These are phyloP conservation scores for Rhizophora mangle DNA, from an alignment of 345 rosid genomes.

Conservation along the genomic window DNA sequence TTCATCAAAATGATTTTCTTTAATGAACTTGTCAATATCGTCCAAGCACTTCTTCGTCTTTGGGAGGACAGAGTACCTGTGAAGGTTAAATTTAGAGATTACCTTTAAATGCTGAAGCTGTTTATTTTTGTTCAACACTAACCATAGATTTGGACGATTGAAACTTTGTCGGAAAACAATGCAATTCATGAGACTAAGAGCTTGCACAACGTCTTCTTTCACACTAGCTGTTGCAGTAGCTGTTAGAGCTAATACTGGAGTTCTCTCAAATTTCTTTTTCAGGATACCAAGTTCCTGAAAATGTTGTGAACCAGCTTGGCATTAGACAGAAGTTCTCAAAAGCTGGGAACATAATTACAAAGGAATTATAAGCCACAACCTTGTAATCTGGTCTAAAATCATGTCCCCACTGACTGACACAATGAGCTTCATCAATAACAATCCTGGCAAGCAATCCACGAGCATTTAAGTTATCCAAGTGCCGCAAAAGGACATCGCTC, in stretches of 20 bases:
- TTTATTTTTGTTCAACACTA: constrained; percentile 28
- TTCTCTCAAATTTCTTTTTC: constrained; percentile 83
- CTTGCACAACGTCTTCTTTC: constrained; percentile 98
- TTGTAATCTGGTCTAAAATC: constrained; percentile 99
- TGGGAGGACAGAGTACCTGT: constrained; percentile 81
- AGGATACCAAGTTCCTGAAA: constrained; percentile 91
- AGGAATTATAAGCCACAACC: constrained; percentile 44
- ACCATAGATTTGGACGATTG: constrained; percentile 92
- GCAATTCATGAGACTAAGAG: constrained; percentile 96
- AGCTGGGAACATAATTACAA: constrained; percentile 8
- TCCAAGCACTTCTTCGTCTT: constrained; percentile 89
- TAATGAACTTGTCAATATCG: constrained; percentile 89
- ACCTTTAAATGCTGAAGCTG: constrained; percentile 17
- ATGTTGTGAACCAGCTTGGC: constrained; percentile 16
- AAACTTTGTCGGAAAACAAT: constrained; percentile 95
- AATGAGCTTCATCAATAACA: constrained; percentile 99
- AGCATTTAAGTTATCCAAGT: constrained; percentile 69
- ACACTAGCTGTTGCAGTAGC: constrained; percentile 99
- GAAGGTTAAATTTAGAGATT: constrained; percentile 31
- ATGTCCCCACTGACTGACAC: constrained; percentile 99
- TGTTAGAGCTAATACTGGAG: constrained; percentile 93
- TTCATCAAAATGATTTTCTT: constrained; percentile 85
- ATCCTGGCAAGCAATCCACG: constrained; percentile 85
- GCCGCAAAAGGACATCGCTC: constrained; percentile 87
- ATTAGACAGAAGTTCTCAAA: constrained; percentile 21